phyloP scores from a whole-genome alignment of 495 filamentous ascomycete species.

The Ascobolus immersus region DNA sequence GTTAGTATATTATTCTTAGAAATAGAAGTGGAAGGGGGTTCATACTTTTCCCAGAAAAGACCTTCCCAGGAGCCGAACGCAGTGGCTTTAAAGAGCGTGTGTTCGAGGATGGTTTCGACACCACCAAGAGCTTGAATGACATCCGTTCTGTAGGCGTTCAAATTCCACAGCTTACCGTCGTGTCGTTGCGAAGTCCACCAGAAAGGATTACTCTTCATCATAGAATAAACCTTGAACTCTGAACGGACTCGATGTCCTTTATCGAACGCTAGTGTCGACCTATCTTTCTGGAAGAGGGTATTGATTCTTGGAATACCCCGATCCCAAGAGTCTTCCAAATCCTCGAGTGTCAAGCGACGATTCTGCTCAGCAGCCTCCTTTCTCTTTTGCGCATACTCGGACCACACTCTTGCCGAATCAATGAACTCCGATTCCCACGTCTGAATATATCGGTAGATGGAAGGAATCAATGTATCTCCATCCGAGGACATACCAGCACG shows the following conservation, averaged over 20 bases:
- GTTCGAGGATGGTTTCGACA: conserved; percentile 98
- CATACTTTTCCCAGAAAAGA: conserved; percentile 93
- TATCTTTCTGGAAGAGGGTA: conserved; percentile 96
- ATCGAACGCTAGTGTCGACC: conserved; percentile 92
- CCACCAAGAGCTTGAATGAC: conserved; percentile 95
- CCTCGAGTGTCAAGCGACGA: conserved; percentile 76
- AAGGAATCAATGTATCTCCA: conserved; percentile 91
- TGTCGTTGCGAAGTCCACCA: conserved; percentile 99
- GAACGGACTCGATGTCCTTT: conserved; percentile 91
- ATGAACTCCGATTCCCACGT: conserved; percentile 99
- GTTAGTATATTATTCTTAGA: no score
- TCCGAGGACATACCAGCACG: conserved; percentile 96
- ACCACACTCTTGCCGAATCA: conserved; percentile 96
- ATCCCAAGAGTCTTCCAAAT: conserved; percentile 98
- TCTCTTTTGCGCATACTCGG: conserved; percentile 95
- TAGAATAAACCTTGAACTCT: conserved; percentile 94
- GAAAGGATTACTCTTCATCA: conserved; percentile 99
- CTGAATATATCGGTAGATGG: conserved; percentile 99
- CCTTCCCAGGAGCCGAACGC: conserved; percentile 98
- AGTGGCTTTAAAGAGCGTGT: conserved; percentile 95
- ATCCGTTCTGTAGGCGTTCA: conserved; percentile 94
- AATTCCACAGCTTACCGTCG: conserved; percentile 95
- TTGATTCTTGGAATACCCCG: conserved; percentile 96
- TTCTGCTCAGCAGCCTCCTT: conserved; percentile 96
- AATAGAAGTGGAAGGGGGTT: no score